Evolutionary conservation across 768 basidiomycete species (phyloP).

Genomic region (Fistulinella prunicolor): DNA sequence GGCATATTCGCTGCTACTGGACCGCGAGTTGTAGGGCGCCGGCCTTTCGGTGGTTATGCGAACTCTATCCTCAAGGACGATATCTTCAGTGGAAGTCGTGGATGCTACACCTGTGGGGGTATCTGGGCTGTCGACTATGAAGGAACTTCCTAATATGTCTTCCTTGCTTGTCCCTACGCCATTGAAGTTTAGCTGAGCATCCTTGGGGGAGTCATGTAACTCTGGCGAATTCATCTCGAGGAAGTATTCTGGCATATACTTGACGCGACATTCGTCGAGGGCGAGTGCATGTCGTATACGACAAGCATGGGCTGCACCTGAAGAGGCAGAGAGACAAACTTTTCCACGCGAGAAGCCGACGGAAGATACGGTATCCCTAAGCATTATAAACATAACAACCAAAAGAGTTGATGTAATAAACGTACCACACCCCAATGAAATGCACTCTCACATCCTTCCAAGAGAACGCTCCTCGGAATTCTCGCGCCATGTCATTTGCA

Average conservation of each 20-base stretch:
- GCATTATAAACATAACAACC: neutral
- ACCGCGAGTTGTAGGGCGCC: neutral
- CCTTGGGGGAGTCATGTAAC: slow-evolving; percentile 7
- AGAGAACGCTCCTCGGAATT: slow-evolving; percentile 45
- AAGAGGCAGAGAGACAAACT: slow-evolving; percentile 50
- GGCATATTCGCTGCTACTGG: neutral
- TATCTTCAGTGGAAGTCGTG: neutral
- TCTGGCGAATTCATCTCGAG: slow-evolving; percentile 27
- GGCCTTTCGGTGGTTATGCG: neutral
- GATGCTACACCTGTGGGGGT: slow-evolving; percentile 1
- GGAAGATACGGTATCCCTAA: slow-evolving; percentile 64
- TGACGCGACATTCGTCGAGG: slow-evolving; percentile 56
- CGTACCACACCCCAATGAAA: slow-evolving; percentile 52
- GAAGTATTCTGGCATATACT: slow-evolving; percentile 47
- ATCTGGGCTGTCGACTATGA: neutral
- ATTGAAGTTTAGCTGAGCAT: slow-evolving; percentile 21
- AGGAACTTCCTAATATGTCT: neutral
- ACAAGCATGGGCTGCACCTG: slow-evolving; percentile 49
- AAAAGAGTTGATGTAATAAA: neutral
- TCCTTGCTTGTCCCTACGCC: neutral
- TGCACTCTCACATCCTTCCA: slow-evolving; percentile 42
- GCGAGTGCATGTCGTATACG: slow-evolving; percentile 63
- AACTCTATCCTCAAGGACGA: neutral
- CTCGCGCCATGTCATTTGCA: slow-evolving; percentile 15
- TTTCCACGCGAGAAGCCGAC: slow-evolving; percentile 50